Conservation (phyloP, 2,329 filamentous ascomycete genomes). For the Phialophora chinensis region DNA sequence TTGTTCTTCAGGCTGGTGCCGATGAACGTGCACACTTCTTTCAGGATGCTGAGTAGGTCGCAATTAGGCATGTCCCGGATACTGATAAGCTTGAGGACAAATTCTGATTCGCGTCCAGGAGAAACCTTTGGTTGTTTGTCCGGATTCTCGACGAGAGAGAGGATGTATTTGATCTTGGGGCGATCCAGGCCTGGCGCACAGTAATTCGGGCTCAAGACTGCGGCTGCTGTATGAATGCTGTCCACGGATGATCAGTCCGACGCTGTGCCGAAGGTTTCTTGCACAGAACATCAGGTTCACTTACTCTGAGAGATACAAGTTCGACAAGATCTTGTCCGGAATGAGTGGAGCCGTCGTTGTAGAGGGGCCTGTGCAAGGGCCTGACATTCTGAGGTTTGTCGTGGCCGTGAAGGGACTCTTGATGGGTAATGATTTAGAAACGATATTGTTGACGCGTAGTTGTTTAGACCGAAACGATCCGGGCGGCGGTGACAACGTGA, state of each 20-base stretch:
- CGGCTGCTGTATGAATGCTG: conserved; percentile 34
- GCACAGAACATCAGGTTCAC: conserved; percentile 3
- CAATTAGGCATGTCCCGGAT: conserved; percentile 25
- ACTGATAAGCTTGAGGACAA: conserved; percentile 34
- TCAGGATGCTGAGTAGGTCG: conserved; percentile 29
- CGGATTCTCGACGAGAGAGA: conserved; percentile 28
- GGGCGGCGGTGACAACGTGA: conserved; percentile 16
- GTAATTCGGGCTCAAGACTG: conserved; percentile 35
- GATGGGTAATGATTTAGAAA: conserved; percentile 14
- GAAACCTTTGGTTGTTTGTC: conserved; percentile 28
- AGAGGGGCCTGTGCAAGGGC: conserved; percentile 22
- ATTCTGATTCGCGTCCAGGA: conserved; percentile 28
- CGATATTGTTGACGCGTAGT: conserved; percentile 10
- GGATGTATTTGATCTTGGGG: conserved; percentile 33
- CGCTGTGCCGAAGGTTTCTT: background rate
- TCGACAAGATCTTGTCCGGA: conserved; percentile 33
- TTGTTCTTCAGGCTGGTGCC: conserved; percentile 24
- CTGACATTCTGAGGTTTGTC: conserved; percentile 11
- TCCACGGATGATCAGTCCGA: conserved; percentile 4
- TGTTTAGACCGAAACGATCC: conserved; percentile 11
- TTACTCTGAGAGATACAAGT: conserved; percentile 36
- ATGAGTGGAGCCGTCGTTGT: conserved; percentile 33
- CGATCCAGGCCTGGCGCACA: conserved; percentile 23
- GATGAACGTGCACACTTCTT: conserved; percentile 33
- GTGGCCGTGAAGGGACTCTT: conserved; percentile 13